Evolutionary conservation across 2,329 filamentous ascomycete species (phyloP), one percentile per base, ranked within the genome.

Genomic region (Zasmidium cellare): DNA sequence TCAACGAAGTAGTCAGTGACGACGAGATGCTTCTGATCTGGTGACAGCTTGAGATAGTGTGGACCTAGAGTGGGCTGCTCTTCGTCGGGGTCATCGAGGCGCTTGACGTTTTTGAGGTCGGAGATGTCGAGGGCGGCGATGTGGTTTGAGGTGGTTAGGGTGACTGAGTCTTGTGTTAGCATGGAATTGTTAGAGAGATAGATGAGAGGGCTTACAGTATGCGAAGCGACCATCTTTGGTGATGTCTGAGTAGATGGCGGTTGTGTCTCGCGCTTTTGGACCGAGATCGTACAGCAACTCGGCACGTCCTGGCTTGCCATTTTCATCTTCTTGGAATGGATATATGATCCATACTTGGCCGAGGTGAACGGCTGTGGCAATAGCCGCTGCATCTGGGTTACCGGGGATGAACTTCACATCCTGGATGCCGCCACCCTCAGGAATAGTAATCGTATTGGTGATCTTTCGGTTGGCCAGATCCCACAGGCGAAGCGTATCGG

Each of bases 1-100:
- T 87, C 84, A 2, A 87, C 82, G 66, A 87, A 87, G 75, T 87
- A 87, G 53, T 85, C 85, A n/a, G 82, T 85, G 14, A 87, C 83
- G 1, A 87, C 76, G 16, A 87, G 71, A 68, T 87, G 82, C 77
- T 85, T 85, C 76, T 86, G 83, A 62, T 87, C 84, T 0, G 84
- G 84, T 3, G 82, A 82, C 58, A 87, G 77, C 76, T 87, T 87
- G 74, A 87, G 75, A 65, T 86, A 87, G 74, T 87, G 84, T 0
- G 84, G 84, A 0, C 84, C 83, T 53, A 86, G 77, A 58, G 82
- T 84, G 19, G 82, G 83, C 70, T 87, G 84, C 25, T 76, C 71
- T 69, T 83, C 81, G 56, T 85, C 70, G 0, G 84, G 84, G 65
- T 87, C 74, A 61, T 87, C 85, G 20, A 87, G 82, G 11, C 84